These are phyloP conservation scores for Mycena vitilis DNA, from an alignment of 768 basidiomycete species.

Conservation along the genomic window DNA sequence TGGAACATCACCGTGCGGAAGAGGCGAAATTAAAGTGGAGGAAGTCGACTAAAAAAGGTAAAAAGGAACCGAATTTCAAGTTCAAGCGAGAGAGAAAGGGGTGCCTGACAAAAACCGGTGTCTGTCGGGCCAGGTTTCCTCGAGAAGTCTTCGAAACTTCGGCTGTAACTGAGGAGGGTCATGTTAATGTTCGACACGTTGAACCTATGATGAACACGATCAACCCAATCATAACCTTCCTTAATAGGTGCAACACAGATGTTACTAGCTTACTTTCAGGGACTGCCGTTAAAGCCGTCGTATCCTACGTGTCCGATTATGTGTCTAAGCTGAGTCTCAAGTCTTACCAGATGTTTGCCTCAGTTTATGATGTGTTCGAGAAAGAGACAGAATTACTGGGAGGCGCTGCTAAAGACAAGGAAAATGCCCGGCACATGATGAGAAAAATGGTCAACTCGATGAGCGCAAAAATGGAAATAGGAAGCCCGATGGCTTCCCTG, in stretches of 20 bases:
- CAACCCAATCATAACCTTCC: not conserved
- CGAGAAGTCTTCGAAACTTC: no score
- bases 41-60: not conserved
- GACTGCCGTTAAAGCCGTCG: not conserved
- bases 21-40: not conserved
- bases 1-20: not conserved
- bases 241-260: not conserved
- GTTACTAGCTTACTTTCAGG: not conserved
- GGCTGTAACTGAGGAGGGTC: no score
- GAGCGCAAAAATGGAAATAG: conserved; percentile 42
- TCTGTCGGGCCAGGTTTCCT: no score
- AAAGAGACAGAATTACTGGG: not conserved
- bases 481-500: conserved; percentile 44
- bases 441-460: not conserved
- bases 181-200: no score
- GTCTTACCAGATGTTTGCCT: not conserved
- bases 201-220: no score
- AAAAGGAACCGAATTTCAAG: not conserved
- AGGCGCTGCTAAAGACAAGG: not conserved
- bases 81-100: conserved; percentile 3
- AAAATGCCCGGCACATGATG: not conserved
- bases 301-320: conserved; percentile 5
- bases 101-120: conserved; percentile 8
- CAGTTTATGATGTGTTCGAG: not conserved
- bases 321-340: not conserved